Evolutionary conservation across 2,329 filamentous ascomycete genomes (phyloP), one percentile per base, ranked within the genome.

Genomic region (Calonectria crousiana): DNA sequence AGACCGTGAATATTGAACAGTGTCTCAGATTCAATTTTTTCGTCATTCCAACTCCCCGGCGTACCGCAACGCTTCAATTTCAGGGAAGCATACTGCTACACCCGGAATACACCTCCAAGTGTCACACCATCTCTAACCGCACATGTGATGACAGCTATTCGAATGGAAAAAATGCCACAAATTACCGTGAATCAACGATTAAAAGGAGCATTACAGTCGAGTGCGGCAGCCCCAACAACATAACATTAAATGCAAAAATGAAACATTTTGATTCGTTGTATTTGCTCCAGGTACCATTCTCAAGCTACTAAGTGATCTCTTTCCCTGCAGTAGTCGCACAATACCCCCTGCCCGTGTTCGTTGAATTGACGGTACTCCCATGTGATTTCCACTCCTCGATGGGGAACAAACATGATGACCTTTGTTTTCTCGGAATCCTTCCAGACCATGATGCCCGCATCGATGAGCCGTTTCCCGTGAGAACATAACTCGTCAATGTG

Each of bases 321-420:
- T 14, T 28, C 32, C 38, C 69, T 52, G 28, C 60, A 69, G 18
- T 44, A 69, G 56, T 74, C 62, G 62, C 73, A 74, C 30, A 76
- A 20, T 23, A 73, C 67, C n/a, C 67, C 66, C 34, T 74, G 38
- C 6, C 71, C 70, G 6, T 67, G 36, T 11, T 26, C 49, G 23
- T 75, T 72, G 8, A 67, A 47, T 16, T 23, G n/a, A n/a, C 67
- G 52, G 32, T 66, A 71, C n/a, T 74, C 74, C 71, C 69, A 77
- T 0, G 58, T 18, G 28, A 71, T 67, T 14, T 72, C 51, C 49
- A 72, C 44, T 2, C 66, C 71, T 36, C 11, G 32, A 49, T 75
- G 70, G 16, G 36, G 41, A 26, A 76, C 70, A 53, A 72, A 38
- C 13, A 51, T 52, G 23, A 38, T 47, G 1, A 70, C 69, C 36